phyloP scores from a whole-genome alignment of 306 rosid species.

The Ormosia semicastrata region DNA sequence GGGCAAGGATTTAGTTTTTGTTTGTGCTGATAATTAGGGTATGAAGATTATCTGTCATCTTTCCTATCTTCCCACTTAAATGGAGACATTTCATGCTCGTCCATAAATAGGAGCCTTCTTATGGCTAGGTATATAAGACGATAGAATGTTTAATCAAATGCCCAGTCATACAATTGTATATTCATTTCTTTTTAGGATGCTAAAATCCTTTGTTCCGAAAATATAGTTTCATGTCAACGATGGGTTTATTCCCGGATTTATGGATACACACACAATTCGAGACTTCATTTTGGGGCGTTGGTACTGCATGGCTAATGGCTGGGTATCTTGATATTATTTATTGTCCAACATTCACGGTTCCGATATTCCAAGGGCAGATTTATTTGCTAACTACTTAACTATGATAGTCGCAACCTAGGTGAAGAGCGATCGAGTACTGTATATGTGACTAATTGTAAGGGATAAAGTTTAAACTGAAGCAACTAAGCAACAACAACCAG shows the following conservation, averaged over 20 bases:
- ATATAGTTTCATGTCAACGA: constrained; percentile 19
- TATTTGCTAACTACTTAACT: not conserved
- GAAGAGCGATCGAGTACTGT: not conserved
- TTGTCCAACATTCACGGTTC: not conserved
- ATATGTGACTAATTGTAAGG: not conserved
- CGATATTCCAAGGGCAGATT: not conserved
- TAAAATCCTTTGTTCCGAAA: not conserved
- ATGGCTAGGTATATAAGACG: constrained; percentile 20
- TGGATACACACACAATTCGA: constrained; percentile 2
- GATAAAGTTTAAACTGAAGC: not conserved
- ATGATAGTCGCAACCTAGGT: not conserved
- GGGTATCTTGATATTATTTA: not conserved
- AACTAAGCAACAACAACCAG: not conserved
- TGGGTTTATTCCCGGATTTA: constrained; percentile 17
- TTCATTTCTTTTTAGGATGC: constrained; percentile 29
- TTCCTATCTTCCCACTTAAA: too few species aligned
- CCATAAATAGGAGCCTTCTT: constrained; percentile 12
- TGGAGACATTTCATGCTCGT: too few species aligned
- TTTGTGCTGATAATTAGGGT: constrained; percentile 6
- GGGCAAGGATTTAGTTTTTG: constrained; percentile 18
- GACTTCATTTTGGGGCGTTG: not conserved
- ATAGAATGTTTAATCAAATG: constrained; percentile 24
- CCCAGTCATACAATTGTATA: constrained; percentile 1
- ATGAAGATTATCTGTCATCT: too few species aligned
- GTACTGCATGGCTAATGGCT: not conserved